Conservation (phyloP, 805 yeast species). For the Brettanomyces custersianus region DNA sequence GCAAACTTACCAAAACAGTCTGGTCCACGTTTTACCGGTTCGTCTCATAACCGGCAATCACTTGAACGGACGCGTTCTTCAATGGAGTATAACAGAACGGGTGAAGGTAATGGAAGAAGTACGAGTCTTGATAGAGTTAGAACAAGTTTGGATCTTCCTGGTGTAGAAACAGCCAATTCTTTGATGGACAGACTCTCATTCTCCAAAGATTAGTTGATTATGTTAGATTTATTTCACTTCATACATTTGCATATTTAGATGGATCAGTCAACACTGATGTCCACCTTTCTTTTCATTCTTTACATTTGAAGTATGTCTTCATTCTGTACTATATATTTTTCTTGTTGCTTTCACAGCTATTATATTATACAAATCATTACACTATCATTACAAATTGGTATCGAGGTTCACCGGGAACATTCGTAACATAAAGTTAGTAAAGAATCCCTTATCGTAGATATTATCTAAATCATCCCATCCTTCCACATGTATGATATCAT, state of each 20-base stretch:
- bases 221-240: too few relatives aligned
- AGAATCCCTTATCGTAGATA: constrained; percentile 42
- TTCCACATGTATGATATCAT: constrained; percentile 7
- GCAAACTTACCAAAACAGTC: background rate
- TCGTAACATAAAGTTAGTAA: constrained; percentile 29
- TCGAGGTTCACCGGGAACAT: constrained; percentile 14
- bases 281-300: background rate
- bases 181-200: constrained; percentile 24
- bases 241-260: too few relatives aligned
- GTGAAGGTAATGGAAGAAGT: constrained; percentile 15
- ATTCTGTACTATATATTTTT: background rate
- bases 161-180: constrained; percentile 26
- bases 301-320: background rate
- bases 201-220: background rate
- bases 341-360: background rate
- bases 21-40: background rate
- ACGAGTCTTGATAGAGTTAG: constrained; percentile 21
- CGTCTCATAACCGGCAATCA: constrained; percentile 9
- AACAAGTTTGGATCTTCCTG: constrained; percentile 31
- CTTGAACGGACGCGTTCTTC: constrained; percentile 18
- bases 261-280: background rate
- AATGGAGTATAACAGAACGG: constrained; percentile 7
- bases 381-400: background rate
- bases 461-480: constrained; percentile 29
- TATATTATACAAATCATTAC: background rate